Base-by-base conservation (phyloP, 2,329 filamentous ascomycete species). In the Sclerotinia trifoliorum region DNA sequence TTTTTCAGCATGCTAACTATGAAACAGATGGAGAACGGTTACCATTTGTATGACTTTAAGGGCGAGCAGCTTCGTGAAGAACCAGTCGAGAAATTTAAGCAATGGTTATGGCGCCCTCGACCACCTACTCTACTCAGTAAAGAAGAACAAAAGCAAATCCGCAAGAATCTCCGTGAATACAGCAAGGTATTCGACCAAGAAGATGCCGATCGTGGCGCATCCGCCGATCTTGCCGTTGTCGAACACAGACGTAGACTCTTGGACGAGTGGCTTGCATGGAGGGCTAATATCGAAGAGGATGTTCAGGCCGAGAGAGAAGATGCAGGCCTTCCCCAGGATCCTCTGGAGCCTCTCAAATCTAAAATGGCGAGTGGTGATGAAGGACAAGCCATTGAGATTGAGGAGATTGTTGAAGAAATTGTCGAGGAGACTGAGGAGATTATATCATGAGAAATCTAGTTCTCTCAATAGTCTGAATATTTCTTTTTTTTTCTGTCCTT, bases 151-250 rank as follows among this genome's bases (percentile, higher is more conserved):
- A 96, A 97, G 85, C 87, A 91, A 77, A 92, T 98, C 77, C 94
- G 96, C 83, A 97, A 97, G 88, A 99, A 97, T 82, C 89, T 99
- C 67, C 92, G 94, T 74, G 95, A 98, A 81, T 99, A 97, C 87
- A 93, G 90, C 80, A 92, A 92, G 78, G 85, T 91, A 73, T 99
- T 99, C 80, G 95, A 99, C 75, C 93, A 97, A 81, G 91, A 97
- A 79, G 96, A 99, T 80, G 88, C 90, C 72, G 93, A 96, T 78
- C 93, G 94, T 78, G 94, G 94, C 78, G 94, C 94, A 71, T 94
- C 93, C 67, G 95, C 94, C 75, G 95, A 98, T 82, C 88, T 94
- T 76, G 94, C 94, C 48, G 93, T 99, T 63, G 91, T 99, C 71
- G 94, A 98, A 81, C 89, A 88, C 74, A 88, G 95, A 74, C 89